These are phyloP conservation scores for Groenewaldozyma auringiensis DNA, from an alignment of 1,139 yeast species.

Conservation along the genomic window DNA sequence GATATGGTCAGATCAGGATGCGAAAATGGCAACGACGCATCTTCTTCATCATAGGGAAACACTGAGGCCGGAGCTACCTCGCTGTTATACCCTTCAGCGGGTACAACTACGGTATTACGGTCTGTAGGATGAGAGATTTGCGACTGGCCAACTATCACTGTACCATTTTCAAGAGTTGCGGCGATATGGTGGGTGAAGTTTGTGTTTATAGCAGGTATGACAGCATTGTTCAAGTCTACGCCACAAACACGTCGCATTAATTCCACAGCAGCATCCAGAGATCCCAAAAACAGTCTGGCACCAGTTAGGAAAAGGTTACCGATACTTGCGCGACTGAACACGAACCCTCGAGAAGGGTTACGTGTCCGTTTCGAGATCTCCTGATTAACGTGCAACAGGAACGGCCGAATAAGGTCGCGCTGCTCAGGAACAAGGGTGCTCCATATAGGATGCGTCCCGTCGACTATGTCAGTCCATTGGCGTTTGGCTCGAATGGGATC, in stretches of 20 bases:
- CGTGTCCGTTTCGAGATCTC: conserved; percentile 57
- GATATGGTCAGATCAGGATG: conserved; percentile 73
- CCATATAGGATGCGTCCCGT: conserved; percentile 75
- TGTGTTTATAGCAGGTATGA: conserved; percentile 77
- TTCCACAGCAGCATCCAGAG: conserved; percentile 78
- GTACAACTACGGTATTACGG: not conserved
- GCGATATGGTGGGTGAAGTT: conserved; percentile 82
- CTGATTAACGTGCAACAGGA: conserved; percentile 68
- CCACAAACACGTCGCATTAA: conserved; percentile 60
- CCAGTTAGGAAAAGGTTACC: conserved; percentile 85
- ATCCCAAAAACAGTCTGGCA: conserved; percentile 71
- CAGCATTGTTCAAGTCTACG: conserved; percentile 47
- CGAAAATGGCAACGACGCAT: conserved; percentile 64
- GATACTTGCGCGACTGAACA: conserved; percentile 68
- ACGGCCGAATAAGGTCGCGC: conserved; percentile 68
- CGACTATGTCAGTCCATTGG: conserved; percentile 75
- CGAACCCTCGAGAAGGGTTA: conserved; percentile 45
- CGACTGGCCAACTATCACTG: conserved; percentile 83
- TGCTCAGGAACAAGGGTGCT: conserved; percentile 49
- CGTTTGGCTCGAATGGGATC: conserved; percentile 40
- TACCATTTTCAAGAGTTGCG: conserved; percentile 63
- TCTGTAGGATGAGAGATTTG: conserved; percentile 79
- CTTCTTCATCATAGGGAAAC: conserved; percentile 38
- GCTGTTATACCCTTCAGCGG: conserved; percentile 1
- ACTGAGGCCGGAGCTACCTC: conserved; percentile 1